Evolutionary conservation across 1,284 basidiomycete genomes (phyloP), one percentile per base, ranked within the genome.

Genomic region (Fomitopsis schrenkii): DNA sequence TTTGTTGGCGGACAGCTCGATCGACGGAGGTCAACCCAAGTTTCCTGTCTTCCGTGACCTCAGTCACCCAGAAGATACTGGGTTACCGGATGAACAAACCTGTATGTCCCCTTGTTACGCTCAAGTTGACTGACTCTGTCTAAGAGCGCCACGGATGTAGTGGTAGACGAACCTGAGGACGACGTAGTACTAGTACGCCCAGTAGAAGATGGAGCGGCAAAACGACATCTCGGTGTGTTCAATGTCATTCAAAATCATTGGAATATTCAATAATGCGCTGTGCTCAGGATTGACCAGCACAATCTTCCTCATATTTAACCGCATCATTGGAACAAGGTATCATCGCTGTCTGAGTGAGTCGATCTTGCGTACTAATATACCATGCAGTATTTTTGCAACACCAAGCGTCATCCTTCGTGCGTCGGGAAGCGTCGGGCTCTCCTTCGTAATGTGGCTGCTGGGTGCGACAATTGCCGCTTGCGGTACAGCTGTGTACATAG

Each of bases 321-420:
- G 89, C 19, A 80, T 91, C 22, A 86, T 92, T 41, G 90, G 90
- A n/a, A 86, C 88, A 17, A 90, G 90, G 86, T 88, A 66, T 40
- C 38, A 76, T 70, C 28, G 38, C 59, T 42, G 33, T 58, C n/a
- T 35, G 10, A 38, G 35, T 14, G 36, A 53, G 48, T 41, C 7
- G 17, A 45, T 14, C 44, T 52, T 30, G 38, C 17, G 7, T 15
- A 19, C 38, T 35, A 19, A n/a, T 42, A 28, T 15, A 40, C 6
- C 38, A 40, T 56, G 28, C 62, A 90, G 90, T n/a, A 88, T 91
- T 44, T 92, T 87, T 71, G 87, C 88, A 8, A 88, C 88, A 0
- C 87, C 90, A 0, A 85, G 86, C 55, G 81, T 85, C 22, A 90
- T 92, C 58, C 76, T 92, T 15, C 79, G 79, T 40, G 79, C 84